phyloP scores from a whole-genome alignment of 768 basidiomycete genomes.

The Leccinum truebloodii region DNA sequence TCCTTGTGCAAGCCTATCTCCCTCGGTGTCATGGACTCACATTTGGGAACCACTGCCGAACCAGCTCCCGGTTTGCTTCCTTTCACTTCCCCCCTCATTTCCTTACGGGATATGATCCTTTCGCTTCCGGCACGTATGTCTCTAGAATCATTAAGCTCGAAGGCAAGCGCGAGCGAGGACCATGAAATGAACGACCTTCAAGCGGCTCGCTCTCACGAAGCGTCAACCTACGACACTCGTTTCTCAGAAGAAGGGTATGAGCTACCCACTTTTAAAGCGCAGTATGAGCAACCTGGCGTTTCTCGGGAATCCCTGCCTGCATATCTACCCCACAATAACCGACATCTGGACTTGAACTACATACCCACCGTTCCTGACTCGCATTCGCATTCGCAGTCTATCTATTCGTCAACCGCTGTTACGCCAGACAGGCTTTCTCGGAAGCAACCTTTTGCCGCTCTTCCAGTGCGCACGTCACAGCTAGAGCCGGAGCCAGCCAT shows the following conservation, averaged over 20 bases:
- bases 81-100: conserved; percentile 20
- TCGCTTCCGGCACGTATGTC: conserved; percentile 33
- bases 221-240: background rate
- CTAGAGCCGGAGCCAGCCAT: conserved; percentile 35
- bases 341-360: background rate
- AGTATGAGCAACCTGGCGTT: background rate
- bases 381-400: conserved; percentile 1
- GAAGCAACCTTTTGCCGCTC: conserved; percentile 19
- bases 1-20: conserved; percentile 4
- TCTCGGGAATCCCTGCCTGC: conserved; percentile 2
- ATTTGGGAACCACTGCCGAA: background rate
- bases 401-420: background rate
- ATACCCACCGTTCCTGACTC: background rate
- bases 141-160: conserved; percentile 32
- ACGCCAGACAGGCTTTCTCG: conserved; percentile 6
- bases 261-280: conserved; percentile 14
- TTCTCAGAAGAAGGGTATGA: conserved; percentile 14
- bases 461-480: conserved; percentile 33
- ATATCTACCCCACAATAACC: background rate
- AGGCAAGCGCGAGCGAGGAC: conserved; percentile 28
- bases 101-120: conserved; percentile 24
- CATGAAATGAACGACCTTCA: conserved; percentile 29
- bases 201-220: background rate
- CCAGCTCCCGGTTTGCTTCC: conserved; percentile 6
- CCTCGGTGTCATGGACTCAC: background rate